Percentiles rank a stretch among this genome's conserved stretches.
These are phyloP conservation scores for Zea luxurians DNA, from an alignment of 176 grass and related monocot species.

Conservation along the genomic window DNA sequence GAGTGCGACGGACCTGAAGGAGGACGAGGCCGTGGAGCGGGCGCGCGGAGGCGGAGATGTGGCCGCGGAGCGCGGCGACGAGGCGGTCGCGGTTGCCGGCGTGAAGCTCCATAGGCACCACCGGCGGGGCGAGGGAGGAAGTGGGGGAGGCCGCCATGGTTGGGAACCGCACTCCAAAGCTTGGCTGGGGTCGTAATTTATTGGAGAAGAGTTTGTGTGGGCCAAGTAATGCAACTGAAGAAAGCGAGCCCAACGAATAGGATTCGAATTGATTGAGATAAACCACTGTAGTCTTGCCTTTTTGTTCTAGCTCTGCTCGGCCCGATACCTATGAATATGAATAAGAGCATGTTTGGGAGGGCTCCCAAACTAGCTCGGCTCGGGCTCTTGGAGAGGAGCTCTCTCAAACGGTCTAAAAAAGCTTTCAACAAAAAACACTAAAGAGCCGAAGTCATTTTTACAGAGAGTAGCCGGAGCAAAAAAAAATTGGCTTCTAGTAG, in stretches of 20 bases:
- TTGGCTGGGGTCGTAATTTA: not conserved
- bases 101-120: constrained; percentile 83
- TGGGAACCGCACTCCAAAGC: constrained; percentile 28
- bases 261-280: not conserved
- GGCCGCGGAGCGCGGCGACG: constrained; percentile 49
- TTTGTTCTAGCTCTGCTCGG: too few relatives aligned
- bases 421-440: too few relatives aligned
- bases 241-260: not conserved
- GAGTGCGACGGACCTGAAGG: constrained; percentile 55
- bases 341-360: too few relatives aligned
- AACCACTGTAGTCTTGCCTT: not conserved
- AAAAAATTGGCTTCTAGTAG: too few relatives aligned
- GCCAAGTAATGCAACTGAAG: constrained; percentile 19
- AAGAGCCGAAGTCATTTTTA: too few relatives aligned
- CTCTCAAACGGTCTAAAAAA: too few relatives aligned
- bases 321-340: too few relatives aligned
- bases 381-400: too few relatives aligned
- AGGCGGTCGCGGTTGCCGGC: constrained; percentile 70
- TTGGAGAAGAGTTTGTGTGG: not conserved
- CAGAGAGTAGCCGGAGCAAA: too few relatives aligned
- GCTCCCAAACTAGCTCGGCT: too few relatives aligned
- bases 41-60: constrained; percentile 50
- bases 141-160: constrained; percentile 48
- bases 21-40: constrained; percentile 58
- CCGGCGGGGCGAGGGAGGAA: constrained; percentile 52